Conservation (phyloP, 2,329 filamentous ascomycete species). For the Huntiella abstrusa region DNA sequence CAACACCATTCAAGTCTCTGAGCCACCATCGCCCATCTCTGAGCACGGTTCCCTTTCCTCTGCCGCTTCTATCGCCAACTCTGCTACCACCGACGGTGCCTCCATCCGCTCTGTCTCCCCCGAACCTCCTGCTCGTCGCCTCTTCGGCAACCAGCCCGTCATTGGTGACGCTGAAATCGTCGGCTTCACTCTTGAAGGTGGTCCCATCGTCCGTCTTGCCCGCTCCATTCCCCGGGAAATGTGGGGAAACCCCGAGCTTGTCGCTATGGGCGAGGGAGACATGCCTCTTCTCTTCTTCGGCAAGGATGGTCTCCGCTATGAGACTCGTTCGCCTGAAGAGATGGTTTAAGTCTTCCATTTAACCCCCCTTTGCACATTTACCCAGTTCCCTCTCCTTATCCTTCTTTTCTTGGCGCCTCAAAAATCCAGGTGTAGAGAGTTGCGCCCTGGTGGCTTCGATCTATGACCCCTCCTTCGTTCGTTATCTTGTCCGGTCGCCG, state of each 20-base stretch:
- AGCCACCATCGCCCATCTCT: slow-evolving; percentile 9
- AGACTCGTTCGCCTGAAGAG: slow-evolving; percentile 5
- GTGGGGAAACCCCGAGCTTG: slow-evolving; percentile 11
- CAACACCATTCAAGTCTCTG: slow-evolving; percentile 9
- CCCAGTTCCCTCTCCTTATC: neutral
- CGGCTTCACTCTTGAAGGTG: slow-evolving; percentile 27
- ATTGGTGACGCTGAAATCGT: slow-evolving; percentile 17
- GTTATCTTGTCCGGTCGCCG: neutral
- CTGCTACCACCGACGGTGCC: neutral
- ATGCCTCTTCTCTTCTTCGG: slow-evolving; percentile 8
- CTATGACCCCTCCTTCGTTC: neutral
- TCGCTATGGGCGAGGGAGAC: slow-evolving; percentile 8
- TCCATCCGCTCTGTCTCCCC: neutral
- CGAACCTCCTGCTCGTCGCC: slow-evolving; percentile 7
- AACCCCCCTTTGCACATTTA: neutral
- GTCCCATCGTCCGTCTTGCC: slow-evolving; percentile 27
- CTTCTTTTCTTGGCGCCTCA: neutral
- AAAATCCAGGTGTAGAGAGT: neutral
- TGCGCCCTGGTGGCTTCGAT: no score
- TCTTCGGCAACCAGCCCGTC: slow-evolving; percentile 14
- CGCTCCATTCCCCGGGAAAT: slow-evolving; percentile 16
- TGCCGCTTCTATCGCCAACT: slow-evolving; percentile 1
- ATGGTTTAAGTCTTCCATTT: slow-evolving; percentile 3
- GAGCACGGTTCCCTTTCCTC: neutral
- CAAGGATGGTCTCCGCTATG: slow-evolving; percentile 1